phyloP scores from a whole-genome alignment of 1,139 yeast species.

The Hansenula lynferdii region DNA sequence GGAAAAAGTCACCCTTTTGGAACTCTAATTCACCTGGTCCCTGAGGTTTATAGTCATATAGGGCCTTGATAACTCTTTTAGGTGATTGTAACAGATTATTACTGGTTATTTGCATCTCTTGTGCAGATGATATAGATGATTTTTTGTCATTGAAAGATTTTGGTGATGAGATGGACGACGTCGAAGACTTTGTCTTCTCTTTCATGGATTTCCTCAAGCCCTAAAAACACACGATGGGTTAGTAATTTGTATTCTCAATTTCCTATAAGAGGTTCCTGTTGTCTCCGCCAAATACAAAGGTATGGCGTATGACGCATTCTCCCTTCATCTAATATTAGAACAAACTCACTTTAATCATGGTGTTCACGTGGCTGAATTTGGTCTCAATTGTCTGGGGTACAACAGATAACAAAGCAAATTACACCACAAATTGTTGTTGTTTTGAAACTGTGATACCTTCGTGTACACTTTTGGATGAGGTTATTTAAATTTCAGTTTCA shows the following conservation, averaged over 20 bases:
- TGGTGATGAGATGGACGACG: conserved; percentile 23
- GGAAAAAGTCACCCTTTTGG: conserved; percentile 81
- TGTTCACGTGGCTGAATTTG: not conserved
- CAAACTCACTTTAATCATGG: conserved; percentile 1
- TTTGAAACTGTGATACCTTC: no score
- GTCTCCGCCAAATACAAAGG: no score
- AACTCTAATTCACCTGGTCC: conserved; percentile 81
- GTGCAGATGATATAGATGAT: conserved; percentile 17
- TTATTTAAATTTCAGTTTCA: conserved; percentile 1
- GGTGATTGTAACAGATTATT: conserved; percentile 39
- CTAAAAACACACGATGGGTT: no score
- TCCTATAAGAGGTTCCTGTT: no score
- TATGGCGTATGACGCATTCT: no score
- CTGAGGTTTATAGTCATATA: conserved; percentile 72
- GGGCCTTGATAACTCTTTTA: conserved; percentile 78
- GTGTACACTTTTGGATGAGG: conserved; percentile 1
- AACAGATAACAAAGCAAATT: no score
- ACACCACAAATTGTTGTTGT: no score
- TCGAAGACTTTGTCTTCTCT: conserved; percentile 19
- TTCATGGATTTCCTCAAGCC: conserved; percentile 23
- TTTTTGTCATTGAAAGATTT: conserved; percentile 9
- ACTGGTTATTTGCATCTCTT: conserved; percentile 16
- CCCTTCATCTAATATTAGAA: no score
- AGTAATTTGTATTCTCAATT: no score
- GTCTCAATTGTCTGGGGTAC: not conserved